phyloP scores from a whole-genome alignment of 768 basidiomycete species.

The Porphyrellus cyaneotinctus region DNA sequence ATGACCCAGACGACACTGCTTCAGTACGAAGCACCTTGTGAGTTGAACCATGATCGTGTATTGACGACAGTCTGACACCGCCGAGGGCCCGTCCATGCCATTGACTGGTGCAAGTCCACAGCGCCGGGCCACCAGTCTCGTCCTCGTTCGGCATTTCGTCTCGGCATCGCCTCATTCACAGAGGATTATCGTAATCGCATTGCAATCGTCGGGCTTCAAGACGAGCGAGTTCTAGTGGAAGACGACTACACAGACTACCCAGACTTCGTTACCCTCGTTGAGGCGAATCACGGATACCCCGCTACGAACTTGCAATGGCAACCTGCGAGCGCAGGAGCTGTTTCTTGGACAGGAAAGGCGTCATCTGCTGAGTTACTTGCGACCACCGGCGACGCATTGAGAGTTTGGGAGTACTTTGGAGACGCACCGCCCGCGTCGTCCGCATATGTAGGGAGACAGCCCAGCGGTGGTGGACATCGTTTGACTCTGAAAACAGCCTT shows the following conservation, averaged over 20 bases:
- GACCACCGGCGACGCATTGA: conserved; percentile 88
- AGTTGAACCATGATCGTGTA: conserved; percentile 31
- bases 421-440: conserved; percentile 58
- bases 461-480: conserved; percentile 54
- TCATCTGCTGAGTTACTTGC: conserved; percentile 77
- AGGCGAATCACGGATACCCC: conserved; percentile 85
- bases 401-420: conserved; percentile 85
- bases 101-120: conserved; percentile 86
- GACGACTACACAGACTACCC: conserved; percentile 80
- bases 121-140: conserved; percentile 70
- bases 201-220: conserved; percentile 73
- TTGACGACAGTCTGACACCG: conserved; percentile 17
- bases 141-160: conserved; percentile 73
- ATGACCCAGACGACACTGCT: conserved; percentile 73
- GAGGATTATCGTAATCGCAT: conserved; percentile 83
- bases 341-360: conserved; percentile 67
- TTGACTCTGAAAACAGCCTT: conserved; percentile 71
- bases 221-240: conserved; percentile 83
- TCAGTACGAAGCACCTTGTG: conserved; percentile 84
- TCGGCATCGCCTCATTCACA: conserved; percentile 80
- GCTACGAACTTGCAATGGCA: conserved; percentile 94
- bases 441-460: conserved; percentile 66
- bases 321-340: conserved; percentile 61
- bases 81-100: conserved; percentile 78
- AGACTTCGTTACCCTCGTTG: conserved; percentile 83